These are phyloP conservation scores for Dispira simplex DNA, from an alignment of 192 early-diverging fungal species.

Conservation along the genomic window DNA sequence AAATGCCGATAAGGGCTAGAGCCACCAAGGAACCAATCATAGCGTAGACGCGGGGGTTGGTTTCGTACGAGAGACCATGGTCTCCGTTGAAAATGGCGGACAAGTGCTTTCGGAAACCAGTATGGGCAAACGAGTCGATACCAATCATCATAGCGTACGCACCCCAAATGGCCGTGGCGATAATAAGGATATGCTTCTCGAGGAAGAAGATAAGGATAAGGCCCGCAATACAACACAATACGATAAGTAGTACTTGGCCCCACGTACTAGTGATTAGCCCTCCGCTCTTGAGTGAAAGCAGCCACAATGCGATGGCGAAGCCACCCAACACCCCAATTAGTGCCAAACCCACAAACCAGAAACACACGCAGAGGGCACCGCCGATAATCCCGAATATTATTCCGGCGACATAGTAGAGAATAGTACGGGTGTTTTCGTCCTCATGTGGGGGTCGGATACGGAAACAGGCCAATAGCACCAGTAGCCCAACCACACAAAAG, in stretches of 20 bases:
- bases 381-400: conserved; percentile 45
- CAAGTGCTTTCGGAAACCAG: conserved; percentile 52
- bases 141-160: conserved; percentile 65
- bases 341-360: conserved; percentile 55
- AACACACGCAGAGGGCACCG: conserved; percentile 46
- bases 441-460: conserved; percentile 24
- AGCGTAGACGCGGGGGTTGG: conserved; percentile 38
- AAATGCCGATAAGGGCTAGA: conserved; percentile 41
- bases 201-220: conserved; percentile 44
- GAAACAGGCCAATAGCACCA: conserved; percentile 21
- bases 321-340: conserved; percentile 65
- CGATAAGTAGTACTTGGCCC: conserved; percentile 56
- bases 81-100: conserved; percentile 33
- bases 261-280: conserved; percentile 44
- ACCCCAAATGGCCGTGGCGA: conserved; percentile 61
- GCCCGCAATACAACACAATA: conserved; percentile 39
- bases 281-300: conserved; percentile 41
- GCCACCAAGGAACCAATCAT: conserved; percentile 55
- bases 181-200: conserved; percentile 45
- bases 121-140: conserved; percentile 65
- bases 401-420: conserved; percentile 36
- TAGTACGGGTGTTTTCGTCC: conserved; percentile 20
- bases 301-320: conserved; percentile 53
- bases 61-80: conserved; percentile 26
- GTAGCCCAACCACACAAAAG: conserved; percentile 46